phyloP scores from a whole-genome alignment of 2,329 filamentous ascomycete species.

The Alternaria triticimaculans region DNA sequence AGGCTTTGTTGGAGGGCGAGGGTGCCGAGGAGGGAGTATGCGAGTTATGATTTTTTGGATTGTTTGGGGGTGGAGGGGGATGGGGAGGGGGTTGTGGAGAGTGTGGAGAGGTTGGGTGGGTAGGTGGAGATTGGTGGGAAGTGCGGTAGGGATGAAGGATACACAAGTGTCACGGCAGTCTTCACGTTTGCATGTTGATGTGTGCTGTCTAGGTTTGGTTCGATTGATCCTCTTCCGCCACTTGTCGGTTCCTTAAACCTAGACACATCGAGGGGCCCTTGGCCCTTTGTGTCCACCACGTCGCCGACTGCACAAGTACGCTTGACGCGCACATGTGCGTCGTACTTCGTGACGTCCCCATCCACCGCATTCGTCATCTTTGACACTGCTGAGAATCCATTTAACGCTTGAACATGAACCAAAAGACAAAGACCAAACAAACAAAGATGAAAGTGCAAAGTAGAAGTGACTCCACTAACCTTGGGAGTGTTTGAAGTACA shows the following conservation, averaged over 20 bases:
- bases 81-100: neutral
- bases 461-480: slow-evolving; percentile 3
- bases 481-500: neutral
- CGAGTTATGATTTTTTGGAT: slow-evolving; percentile 31
- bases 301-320: neutral
- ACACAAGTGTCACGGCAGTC: too few relatives aligned
- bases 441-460: neutral
- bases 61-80: slow-evolving; percentile 18
- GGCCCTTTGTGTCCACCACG: neutral
- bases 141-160: too few relatives aligned
- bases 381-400: neutral
- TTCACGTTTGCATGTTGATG: neutral
- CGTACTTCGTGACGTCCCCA: neutral
- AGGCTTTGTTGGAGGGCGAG: slow-evolving; percentile 31
- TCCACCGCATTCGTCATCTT: neutral
- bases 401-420: neutral
- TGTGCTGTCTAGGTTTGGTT: neutral
- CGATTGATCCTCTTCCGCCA: neutral
- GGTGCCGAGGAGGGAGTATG: slow-evolving; percentile 28
- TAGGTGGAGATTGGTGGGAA: neutral
- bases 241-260: neutral
- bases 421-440: neutral
- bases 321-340: neutral
- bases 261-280: neutral
- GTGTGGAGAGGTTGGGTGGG: neutral